phyloP scores from a whole-genome alignment of 129 eudicot genomes.

The Deinandra increscens region DNA sequence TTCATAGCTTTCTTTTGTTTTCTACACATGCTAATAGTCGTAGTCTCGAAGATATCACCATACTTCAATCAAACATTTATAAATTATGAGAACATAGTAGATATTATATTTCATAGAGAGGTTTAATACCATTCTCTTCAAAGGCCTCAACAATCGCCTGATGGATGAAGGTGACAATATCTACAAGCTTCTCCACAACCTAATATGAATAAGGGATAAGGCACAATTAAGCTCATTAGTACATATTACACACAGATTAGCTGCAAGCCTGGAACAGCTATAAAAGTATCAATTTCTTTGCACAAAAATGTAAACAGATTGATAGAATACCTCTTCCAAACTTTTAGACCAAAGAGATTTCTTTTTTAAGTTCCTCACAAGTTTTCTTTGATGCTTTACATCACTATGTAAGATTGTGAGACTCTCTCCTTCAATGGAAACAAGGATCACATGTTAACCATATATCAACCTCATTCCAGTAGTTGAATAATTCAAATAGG shows the following conservation, averaged over 20 bases:
- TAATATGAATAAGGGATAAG: slow-evolving; percentile 16
- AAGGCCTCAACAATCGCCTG: slow-evolving; percentile 75
- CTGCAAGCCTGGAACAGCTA: slow-evolving; percentile 3
- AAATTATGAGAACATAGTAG: neutral
- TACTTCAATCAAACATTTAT: neutral
- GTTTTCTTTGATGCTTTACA: slow-evolving; percentile 79
- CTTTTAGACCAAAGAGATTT: slow-evolving; percentile 95
- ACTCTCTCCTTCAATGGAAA: slow-evolving; percentile 58
- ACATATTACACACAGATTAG: neutral
- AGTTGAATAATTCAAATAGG: neutral
- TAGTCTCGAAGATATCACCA: neutral
- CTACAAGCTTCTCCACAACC: slow-evolving; percentile 96
- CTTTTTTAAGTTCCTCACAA: slow-evolving; percentile 73
- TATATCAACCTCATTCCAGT: slow-evolving; percentile 11
- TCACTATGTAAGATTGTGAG: slow-evolving; percentile 77
- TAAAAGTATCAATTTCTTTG: neutral
- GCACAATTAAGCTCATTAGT: neutral
- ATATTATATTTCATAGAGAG: slow-evolving; percentile 7
- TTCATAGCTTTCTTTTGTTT: neutral
- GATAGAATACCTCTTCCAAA: slow-evolving; percentile 68
- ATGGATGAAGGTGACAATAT: slow-evolving; percentile 77
- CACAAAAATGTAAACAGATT: neutral
- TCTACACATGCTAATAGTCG: neutral
- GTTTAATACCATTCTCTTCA: slow-evolving; percentile 63
- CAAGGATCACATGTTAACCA: slow-evolving; percentile 20